phyloP scores from a whole-genome alignment of 2,329 filamentous ascomycete species.

The Penicillium sp. region DNA sequence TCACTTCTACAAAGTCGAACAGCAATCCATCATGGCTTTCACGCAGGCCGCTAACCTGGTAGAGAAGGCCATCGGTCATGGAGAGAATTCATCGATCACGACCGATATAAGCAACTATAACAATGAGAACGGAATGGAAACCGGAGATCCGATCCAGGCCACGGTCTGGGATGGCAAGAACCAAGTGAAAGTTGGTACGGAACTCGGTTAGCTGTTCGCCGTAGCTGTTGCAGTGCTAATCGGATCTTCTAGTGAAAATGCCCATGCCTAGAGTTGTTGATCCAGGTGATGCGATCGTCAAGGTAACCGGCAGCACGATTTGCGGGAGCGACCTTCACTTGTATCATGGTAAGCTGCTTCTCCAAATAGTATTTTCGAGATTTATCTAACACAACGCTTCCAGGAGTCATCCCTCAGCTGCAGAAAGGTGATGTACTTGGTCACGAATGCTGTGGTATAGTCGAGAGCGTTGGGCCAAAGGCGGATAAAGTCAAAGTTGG shows the following conservation, averaged over 20 bases:
- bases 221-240: not conserved
- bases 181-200: conserved; percentile 60
- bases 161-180: conserved; percentile 80
- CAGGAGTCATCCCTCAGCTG: conserved; percentile 53
- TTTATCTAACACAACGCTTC: not conserved
- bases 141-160: conserved; percentile 67
- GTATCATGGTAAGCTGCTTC: conserved; percentile 32
- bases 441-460: conserved; percentile 52
- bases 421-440: conserved; percentile 64
- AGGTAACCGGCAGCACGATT: conserved; percentile 64
- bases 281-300: conserved; percentile 71
- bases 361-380: too few relatives aligned
- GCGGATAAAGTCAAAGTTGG: conserved; percentile 55
- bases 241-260: conserved; percentile 49
- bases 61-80: conserved; percentile 67
- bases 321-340: conserved; percentile 59
- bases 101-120: conserved; percentile 69
- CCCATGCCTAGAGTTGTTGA: conserved; percentile 70
- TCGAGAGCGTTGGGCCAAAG: conserved; percentile 53
- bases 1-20: not conserved
- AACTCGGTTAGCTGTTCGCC: not conserved
- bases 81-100: conserved; percentile 57
- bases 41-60: conserved; percentile 63
- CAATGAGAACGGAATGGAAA: conserved; percentile 51
- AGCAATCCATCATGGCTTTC: conserved; percentile 46